Base-by-base conservation (phyloP, 371 early-diverging fungal genomes). In the Zopfochytrium polystomum region DNA sequence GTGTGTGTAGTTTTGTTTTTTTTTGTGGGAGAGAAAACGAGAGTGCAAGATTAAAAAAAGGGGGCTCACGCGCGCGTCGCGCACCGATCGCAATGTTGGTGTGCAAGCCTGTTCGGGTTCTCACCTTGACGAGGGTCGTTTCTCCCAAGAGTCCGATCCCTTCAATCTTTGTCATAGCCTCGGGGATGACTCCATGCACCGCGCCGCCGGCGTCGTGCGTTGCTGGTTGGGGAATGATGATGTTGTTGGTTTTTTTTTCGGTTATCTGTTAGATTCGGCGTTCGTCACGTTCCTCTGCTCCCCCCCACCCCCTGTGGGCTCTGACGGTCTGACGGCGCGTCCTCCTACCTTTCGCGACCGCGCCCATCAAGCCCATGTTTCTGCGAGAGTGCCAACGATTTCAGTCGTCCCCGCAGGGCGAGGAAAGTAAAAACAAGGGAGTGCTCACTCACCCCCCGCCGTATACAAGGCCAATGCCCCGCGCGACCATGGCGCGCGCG, bases 381-480 rank as follows among this genome's bases (percentile, higher is more conserved):
- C 9, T 20, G 7, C 26, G 11, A 47, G 11, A 9, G 20, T 27
- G 26, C 23, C 47, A 11, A n/a, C n/a, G 26, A 11, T 11, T 47
- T 23, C n/a, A 1, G 26, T 13, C n/a, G 0, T 48, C 48, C n/a
- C 26, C 3, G 23, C 13, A 23, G 48, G 23, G 13, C 26, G n/a
- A 26, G 48, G 15, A 48, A 20, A 23, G 23, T 13, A 11, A 13
- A 11, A 13, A 13, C 13, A 32, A 25, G 7, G 15, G 11, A 9
- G 42, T 11, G 42, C 20, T 31, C 25, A n/a, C 51, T 11, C 50
- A 60, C 62, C 93, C 93, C 42, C 91, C 91, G 25, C 92, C 92
- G 71, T 91, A 92, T 13, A 92, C 89, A n/a, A 92, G 76, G 9
- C 80, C 79, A 42, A 86, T 82, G 31, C 80, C 76, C n/a, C 79